Evolutionary conservation across 176 grass and related monocot genomes (phyloP).

Genomic region (Paspalum vaginatum): DNA sequence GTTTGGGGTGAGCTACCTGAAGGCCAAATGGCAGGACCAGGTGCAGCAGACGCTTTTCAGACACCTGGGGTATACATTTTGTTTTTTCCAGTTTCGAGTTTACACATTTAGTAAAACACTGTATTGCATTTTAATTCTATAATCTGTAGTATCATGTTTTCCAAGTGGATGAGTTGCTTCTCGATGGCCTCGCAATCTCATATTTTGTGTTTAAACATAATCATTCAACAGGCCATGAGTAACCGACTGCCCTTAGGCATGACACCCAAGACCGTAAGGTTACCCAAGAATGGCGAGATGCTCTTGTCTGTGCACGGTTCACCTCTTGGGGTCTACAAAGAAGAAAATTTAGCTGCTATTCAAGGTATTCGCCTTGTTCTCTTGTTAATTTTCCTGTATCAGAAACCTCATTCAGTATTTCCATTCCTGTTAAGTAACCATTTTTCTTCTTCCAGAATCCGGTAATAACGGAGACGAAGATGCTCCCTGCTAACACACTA

Average conservation of each 20-base stretch:
- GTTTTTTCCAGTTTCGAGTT: background rate
- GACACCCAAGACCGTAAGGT: slow-evolving; percentile 79
- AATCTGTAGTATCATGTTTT: slow-evolving; percentile 14
- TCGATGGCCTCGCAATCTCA: slow-evolving; percentile 1
- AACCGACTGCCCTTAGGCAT: slow-evolving; percentile 71
- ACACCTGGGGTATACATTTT: slow-evolving; percentile 75
- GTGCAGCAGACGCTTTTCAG: slow-evolving; percentile 50
- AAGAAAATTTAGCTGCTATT: slow-evolving; percentile 76
- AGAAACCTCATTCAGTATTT: background rate
- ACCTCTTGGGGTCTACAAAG: slow-evolving; percentile 83
- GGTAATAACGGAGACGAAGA: slow-evolving; percentile 57
- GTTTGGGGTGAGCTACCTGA: slow-evolving; percentile 42
- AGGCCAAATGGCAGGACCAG: slow-evolving; percentile 54
- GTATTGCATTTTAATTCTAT: background rate
- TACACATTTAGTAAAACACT: background rate
- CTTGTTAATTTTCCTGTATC: slow-evolving; percentile 22
- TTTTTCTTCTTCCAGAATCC: slow-evolving; percentile 58
- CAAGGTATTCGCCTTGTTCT: slow-evolving; percentile 44
- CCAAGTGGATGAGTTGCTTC: slow-evolving; percentile 5
- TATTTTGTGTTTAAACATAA: slow-evolving; percentile 8
- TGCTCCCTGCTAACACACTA: slow-evolving; percentile 27
- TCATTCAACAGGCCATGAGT: slow-evolving; percentile 55
- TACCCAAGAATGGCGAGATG: slow-evolving; percentile 88
- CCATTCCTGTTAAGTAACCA: slow-evolving; percentile 16
- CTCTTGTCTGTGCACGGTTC: slow-evolving; percentile 84